Percentiles rank a stretch among this genome's conserved stretches.
These are phyloP conservation scores for Penicillium malachiteum DNA, from an alignment of 495 filamentous ascomycete species.

Conservation along the genomic window DNA sequence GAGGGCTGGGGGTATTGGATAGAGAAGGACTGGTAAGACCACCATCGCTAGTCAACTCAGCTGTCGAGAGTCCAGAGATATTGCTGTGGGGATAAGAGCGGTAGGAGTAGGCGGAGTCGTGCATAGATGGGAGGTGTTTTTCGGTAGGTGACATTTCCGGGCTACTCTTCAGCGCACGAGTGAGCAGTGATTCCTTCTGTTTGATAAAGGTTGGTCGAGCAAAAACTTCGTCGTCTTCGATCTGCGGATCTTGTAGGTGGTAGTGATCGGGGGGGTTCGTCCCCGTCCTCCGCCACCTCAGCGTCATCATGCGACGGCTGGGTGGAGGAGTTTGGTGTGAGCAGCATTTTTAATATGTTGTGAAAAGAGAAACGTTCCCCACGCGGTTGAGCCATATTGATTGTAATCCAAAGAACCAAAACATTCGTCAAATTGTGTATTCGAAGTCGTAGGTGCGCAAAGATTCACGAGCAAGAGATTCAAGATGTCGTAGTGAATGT, in stretches of 20 bases:
- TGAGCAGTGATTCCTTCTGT: slow-evolving; percentile 73
- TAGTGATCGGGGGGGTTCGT: slow-evolving; percentile 49
- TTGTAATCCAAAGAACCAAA: slow-evolving; percentile 17
- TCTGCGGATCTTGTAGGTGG: slow-evolving; percentile 32
- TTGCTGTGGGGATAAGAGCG: slow-evolving; percentile 75
- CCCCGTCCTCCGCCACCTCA: slow-evolving; percentile 50
- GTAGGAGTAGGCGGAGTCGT: slow-evolving; percentile 41
- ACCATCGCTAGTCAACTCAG: slow-evolving; percentile 87
- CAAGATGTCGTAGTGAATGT: neutral
- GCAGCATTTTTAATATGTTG: slow-evolving; percentile 47
- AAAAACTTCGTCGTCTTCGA: slow-evolving; percentile 28
- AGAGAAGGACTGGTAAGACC: slow-evolving; percentile 89
- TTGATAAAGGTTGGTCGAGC: slow-evolving; percentile 39
- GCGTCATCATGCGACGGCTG: slow-evolving; percentile 39
- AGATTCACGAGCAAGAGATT: neutral
- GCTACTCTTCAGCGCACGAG: slow-evolving; percentile 68
- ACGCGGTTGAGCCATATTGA: slow-evolving; percentile 40
- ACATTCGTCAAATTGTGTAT: neutral
- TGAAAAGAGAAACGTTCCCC: slow-evolving; percentile 43
- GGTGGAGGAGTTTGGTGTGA: slow-evolving; percentile 41
- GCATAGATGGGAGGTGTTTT: slow-evolving; percentile 34
- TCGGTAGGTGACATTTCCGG: slow-evolving; percentile 52
- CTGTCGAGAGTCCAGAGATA: slow-evolving; percentile 73
- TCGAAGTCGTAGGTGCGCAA: neutral
- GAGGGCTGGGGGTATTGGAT: slow-evolving; percentile 85